Conservation (phyloP, 805 yeast genomes). For the Schwanniomyces pseudopolymorphus region DNA sequence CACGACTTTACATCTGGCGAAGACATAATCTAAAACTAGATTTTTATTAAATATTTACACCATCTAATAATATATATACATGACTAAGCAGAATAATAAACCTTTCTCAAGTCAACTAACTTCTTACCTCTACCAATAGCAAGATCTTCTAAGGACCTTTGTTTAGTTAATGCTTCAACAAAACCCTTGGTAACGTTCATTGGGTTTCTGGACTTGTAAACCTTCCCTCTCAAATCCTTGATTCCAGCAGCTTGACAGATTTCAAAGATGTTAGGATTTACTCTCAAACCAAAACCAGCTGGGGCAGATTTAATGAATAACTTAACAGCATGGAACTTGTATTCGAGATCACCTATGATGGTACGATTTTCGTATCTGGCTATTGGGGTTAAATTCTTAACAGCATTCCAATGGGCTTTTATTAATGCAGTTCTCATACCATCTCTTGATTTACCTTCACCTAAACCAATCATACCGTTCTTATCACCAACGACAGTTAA, state of each 20-base stretch:
- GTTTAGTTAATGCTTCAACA: constrained; percentile 79
- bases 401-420: constrained; percentile 92
- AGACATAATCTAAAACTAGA: neutral
- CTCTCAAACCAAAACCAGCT: constrained; percentile 90
- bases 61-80: constrained; percentile 8
- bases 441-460: constrained; percentile 88
- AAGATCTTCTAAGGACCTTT: constrained; percentile 79
- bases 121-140: constrained; percentile 93
- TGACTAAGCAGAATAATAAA: constrained; percentile 62
- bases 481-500: constrained; percentile 89
- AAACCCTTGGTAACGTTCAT: constrained; percentile 93
- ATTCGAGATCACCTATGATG: constrained; percentile 76
- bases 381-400: constrained; percentile 74
- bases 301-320: constrained; percentile 83
- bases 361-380: constrained; percentile 93
- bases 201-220: constrained; percentile 87
- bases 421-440: constrained; percentile 71
- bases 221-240: constrained; percentile 87
- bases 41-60: constrained; percentile 1
- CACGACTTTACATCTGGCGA: constrained; percentile 1
- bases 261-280: constrained; percentile 85
- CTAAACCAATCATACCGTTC: constrained; percentile 91
- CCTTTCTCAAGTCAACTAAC: constrained; percentile 87
- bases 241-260: constrained; percentile 93
- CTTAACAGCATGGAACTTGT: constrained; percentile 84